phyloP scores from a whole-genome alignment of 164 flowering plant species.

The Vitis riparia region DNA sequence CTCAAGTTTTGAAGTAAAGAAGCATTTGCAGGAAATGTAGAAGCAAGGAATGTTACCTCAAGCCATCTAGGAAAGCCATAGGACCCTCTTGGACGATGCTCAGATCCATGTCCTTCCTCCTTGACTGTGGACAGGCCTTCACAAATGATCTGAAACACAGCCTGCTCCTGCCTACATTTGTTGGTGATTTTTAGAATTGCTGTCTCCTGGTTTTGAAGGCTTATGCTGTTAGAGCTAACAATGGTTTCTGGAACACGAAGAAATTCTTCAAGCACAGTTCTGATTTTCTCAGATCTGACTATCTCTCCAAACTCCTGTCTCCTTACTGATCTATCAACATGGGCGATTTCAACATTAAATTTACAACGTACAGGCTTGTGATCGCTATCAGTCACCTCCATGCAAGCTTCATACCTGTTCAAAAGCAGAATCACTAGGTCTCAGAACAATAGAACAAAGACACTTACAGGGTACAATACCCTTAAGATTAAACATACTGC shows the following conservation, averaged over 20 bases:
- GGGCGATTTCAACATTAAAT: slow-evolving; percentile 62
- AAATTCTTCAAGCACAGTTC: slow-evolving; percentile 45
- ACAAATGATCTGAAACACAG: slow-evolving; percentile 61
- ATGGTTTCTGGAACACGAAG: slow-evolving; percentile 68
- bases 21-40: not conserved
- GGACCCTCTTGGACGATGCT: slow-evolving; percentile 57
- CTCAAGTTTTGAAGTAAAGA: not conserved
- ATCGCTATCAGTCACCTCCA: slow-evolving; percentile 98
- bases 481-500: slow-evolving; percentile 42
- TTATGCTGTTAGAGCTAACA: slow-evolving; percentile 63
- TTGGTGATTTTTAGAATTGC: slow-evolving; percentile 65
- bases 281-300: slow-evolving; percentile 49
- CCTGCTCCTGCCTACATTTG: slow-evolving; percentile 49
- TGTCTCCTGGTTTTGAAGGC: slow-evolving; percentile 74
- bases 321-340: slow-evolving; percentile 73
- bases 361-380: slow-evolving; percentile 97
- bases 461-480: not conserved
- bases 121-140: slow-evolving; percentile 57
- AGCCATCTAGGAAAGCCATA: slow-evolving; percentile 96
- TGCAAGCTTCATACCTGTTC: slow-evolving; percentile 90
- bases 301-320: slow-evolving; percentile 79
- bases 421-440: not conserved
- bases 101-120: slow-evolving; percentile 52
- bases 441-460: not conserved
- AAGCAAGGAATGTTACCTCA: slow-evolving; percentile 52